Evolutionary conservation across 371 early-diverging fungal genomes (phyloP), one percentile per base, ranked within the genome.

Genomic region (Mortierella sp.): DNA sequence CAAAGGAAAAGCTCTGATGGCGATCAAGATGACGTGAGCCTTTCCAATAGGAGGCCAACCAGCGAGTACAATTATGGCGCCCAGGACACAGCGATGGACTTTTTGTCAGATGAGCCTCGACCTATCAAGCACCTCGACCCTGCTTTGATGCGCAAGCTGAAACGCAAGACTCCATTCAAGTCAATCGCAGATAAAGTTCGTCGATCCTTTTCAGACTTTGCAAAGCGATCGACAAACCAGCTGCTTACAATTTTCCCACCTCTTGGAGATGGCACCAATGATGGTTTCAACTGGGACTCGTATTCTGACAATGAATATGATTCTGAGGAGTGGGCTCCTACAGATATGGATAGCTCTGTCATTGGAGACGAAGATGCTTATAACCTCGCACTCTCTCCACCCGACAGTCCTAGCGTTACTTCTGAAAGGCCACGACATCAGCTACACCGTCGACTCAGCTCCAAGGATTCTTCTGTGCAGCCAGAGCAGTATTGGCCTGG

Each of bases 401-500:
- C 74, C 0, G 74, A 61, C 11, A 80, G 75, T 47, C 75, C 71
- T 24, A 47, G 64, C 10, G 10, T 64, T 33, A 59, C 9, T 19
- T 58, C 67, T 6, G 67, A 65, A 1, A 62, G 43, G n/a, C 48
- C 58, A 9, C 58, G 36, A 13, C 53, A 33, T 2, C 55, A 33
- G 0, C 52, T 64, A 11, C 72, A 81, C 33, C 81, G 76, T 7
- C 76, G 76, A 4, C 41, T 72, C 33, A 72, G 76, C 22, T 81
- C 76, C 22, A 69, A 65, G 43, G 73, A 72, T 60, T 72, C 82
- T 0, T 50, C 66, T 2, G 60, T 43, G 1, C 15, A 58, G 8
- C 70, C 70, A 1, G 73, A 76, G 6, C 82, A 81, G 47, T 81
- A 76, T 52, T 81, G 82, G 82, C 82, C 82, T n/a, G 82, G 82